phyloP scores from a whole-genome alignment of 345 rosid genomes.

The Luvunga scandens region DNA sequence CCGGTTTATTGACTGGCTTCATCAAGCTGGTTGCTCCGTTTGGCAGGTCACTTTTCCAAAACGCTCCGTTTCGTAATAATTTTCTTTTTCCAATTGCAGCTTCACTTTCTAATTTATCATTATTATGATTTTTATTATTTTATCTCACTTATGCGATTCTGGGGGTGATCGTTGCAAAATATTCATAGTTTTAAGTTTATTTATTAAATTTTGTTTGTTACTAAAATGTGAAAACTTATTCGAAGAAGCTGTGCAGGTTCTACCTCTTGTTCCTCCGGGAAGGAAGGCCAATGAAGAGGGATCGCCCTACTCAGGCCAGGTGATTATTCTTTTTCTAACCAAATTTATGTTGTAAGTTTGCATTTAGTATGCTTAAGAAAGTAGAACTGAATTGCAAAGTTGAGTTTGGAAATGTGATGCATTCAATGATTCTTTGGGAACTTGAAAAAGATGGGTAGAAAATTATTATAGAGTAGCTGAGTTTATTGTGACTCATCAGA shows the following conservation, averaged over 20 bases:
- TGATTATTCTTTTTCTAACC: conserved; percentile 6
- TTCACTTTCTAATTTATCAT: neutral
- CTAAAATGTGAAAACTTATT: neutral
- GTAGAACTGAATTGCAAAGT: neutral
- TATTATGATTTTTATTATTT: no score
- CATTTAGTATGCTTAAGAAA: neutral
- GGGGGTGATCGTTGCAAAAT: neutral
- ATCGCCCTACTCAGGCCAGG: conserved; percentile 95
- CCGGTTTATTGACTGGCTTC: conserved; percentile 88
- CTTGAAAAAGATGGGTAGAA: neutral
- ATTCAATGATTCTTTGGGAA: neutral
- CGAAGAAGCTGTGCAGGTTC: conserved; percentile 49
- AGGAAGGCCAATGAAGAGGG: conserved; percentile 59
- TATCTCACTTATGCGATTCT: neutral
- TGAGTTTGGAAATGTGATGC: neutral
- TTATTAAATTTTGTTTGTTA: neutral
- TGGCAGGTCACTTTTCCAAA: conserved; percentile 63
- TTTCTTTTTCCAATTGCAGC: no score
- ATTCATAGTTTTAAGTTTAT: neutral
- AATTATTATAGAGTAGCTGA: neutral
- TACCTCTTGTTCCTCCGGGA: conserved; percentile 94
- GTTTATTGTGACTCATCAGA: neutral
- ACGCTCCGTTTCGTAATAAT: neutral
- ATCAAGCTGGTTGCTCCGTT: conserved; percentile 72
- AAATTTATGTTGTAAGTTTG: neutral